These are phyloP conservation scores for Francoa sonchifolia DNA, from an alignment of 441 rosid species.

Conservation along the genomic window DNA sequence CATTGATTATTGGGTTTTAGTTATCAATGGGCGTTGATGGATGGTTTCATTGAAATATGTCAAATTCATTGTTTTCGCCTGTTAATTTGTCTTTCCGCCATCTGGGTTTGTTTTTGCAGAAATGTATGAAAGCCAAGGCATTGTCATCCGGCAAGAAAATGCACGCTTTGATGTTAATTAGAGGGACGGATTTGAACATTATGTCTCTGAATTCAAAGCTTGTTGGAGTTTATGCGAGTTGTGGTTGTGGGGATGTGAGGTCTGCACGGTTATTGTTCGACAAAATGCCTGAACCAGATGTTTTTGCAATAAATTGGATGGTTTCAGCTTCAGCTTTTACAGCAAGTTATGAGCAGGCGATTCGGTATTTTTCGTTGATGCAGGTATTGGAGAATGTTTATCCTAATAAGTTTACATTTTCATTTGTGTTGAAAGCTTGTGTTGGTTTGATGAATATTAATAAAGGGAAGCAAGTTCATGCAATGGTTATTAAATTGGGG, in stretches of 20 bases:
- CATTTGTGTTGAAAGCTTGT: conserved; percentile 25
- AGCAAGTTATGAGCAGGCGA: conserved; percentile 23
- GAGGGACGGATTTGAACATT: conserved; percentile 10
- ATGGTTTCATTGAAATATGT: no score
- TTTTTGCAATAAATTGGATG: conserved; percentile 40
- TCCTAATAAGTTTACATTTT: neutral
- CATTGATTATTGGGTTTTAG: no score
- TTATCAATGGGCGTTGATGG: no score
- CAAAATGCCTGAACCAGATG: conserved; percentile 19
- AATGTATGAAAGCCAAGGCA: conserved; percentile 26
- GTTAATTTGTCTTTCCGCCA: conserved; percentile 9
- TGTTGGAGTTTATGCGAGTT: conserved; percentile 28
- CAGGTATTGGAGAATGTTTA: conserved; percentile 12
- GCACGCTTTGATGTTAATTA: conserved; percentile 22
- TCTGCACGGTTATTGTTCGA: conserved; percentile 19
- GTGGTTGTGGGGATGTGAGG: conserved; percentile 25
- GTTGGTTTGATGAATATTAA: conserved; percentile 28
- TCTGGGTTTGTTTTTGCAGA: conserved; percentile 16
- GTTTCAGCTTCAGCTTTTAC: conserved; percentile 23
- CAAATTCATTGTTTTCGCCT: no score
- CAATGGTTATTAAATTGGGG: conserved; percentile 15
- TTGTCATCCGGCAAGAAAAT: conserved; percentile 23
- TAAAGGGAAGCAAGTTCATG: conserved; percentile 32
- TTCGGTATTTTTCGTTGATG: conserved; percentile 24
- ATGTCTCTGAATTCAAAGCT: conserved; percentile 24